Conservation (phyloP, 2,329 filamentous ascomycete species). For the Colletotrichum melonis region DNA sequence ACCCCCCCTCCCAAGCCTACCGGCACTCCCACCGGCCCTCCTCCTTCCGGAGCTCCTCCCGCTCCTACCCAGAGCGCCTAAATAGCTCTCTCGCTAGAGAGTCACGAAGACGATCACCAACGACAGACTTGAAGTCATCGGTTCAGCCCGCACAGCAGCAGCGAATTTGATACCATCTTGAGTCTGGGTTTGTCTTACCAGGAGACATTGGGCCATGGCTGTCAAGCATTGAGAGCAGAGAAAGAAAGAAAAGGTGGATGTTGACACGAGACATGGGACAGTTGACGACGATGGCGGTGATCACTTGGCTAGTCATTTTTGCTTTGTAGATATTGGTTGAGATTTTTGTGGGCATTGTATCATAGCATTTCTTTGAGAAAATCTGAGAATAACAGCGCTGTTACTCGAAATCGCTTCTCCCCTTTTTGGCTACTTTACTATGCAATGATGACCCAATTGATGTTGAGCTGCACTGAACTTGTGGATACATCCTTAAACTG, state of each 20-base stretch:
- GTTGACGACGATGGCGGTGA: background rate
- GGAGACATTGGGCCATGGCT: conserved; percentile 8
- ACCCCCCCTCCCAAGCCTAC: conserved; percentile 7
- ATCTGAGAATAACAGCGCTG: conserved; percentile 25
- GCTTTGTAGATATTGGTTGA: conserved; percentile 6
- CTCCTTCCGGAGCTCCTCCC: conserved; percentile 12
- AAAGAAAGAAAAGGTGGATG: background rate
- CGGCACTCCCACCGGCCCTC: background rate
- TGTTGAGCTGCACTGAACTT: background rate
- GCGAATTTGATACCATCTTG: background rate
- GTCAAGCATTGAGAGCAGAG: background rate
- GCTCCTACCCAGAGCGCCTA: conserved; percentile 18
- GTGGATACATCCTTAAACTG: background rate
- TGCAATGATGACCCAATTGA: background rate
- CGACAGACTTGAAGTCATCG: background rate
- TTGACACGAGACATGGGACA: background rate
- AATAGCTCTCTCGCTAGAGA: background rate
- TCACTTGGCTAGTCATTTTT: background rate
- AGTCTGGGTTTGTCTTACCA: conserved; percentile 25
- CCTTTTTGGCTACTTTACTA: background rate
- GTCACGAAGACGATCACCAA: background rate
- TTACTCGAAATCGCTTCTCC: background rate
- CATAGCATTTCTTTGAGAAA: conserved; percentile 8
- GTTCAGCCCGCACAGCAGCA: conserved; percentile 6
- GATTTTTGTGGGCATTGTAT: conserved; percentile 3